Conservation (phyloP, 768 basidiomycete genomes). For the Boletus rex-veris region DNA sequence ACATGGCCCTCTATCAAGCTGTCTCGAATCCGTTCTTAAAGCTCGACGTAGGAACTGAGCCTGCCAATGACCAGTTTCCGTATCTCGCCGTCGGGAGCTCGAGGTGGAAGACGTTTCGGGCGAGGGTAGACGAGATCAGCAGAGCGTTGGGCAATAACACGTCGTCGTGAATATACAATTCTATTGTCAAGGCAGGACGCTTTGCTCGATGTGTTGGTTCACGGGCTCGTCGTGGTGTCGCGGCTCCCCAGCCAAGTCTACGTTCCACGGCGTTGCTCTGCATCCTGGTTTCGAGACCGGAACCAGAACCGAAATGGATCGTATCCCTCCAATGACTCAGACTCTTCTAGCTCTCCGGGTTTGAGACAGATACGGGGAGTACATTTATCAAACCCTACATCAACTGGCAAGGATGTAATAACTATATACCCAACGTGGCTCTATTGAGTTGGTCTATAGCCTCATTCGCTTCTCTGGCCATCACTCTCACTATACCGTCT, state of each 20-base stretch:
- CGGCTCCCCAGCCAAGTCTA: constrained; percentile 21
- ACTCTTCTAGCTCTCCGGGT: constrained; percentile 54
- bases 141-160: constrained; percentile 49
- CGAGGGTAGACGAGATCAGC: constrained; percentile 72
- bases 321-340: constrained; percentile 82
- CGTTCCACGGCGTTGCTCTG: constrained; percentile 20
- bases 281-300: constrained; percentile 6
- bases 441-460: constrained; percentile 48
- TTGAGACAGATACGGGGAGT: constrained; percentile 95
- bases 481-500: constrained; percentile 66
- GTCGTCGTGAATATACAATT: constrained; percentile 16
- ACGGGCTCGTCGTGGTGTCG: constrained; percentile 24
- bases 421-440: constrained; percentile 37
- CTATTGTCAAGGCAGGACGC: not conserved
- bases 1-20: constrained; percentile 81
- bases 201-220: constrained; percentile 16
- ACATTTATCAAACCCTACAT: constrained; percentile 9
- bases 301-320: constrained; percentile 51
- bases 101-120: constrained; percentile 68
- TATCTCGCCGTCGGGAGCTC: constrained; percentile 58
- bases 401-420: not conserved
- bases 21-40: constrained; percentile 85
- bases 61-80: constrained; percentile 47
- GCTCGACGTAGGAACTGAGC: constrained; percentile 49
- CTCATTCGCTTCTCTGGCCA: constrained; percentile 71